Evolutionary conservation across 2,329 filamentous ascomycete genomes (phyloP), one percentile per base, ranked within the genome.

Genomic region (Venturia pyrina): DNA sequence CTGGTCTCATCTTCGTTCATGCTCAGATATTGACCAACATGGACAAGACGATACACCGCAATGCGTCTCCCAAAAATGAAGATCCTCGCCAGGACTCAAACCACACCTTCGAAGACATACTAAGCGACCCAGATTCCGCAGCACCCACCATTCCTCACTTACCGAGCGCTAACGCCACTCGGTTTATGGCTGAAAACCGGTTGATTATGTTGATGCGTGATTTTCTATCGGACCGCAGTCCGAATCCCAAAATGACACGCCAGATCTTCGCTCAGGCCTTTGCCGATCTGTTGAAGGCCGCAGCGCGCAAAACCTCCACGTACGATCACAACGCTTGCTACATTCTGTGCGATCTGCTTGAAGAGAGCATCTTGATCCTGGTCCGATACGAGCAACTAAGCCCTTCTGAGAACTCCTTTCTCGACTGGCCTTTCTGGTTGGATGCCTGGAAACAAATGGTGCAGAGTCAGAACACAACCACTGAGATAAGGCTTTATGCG

Each of bases 391-490:
- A 78, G 75, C 80, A 73, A 72, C 77, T 72, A 71, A 77, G 71
- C 69, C 73, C 66, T 62, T 74, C 72, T 65, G 74, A 68, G 70
- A 82, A 75, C 32, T 70, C 74, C 28, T 82, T 88, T 63, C 76
- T 93, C 50, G 86, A 93, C 74, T 96, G 91, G 89, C 75, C 82
- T 0, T 96, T 97, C 74, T 96, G 92, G 93, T 80, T 95, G 50
- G 83, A 87, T 0, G 91, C 93, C 5, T 93, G 86, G 76, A 86
- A 85, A 75, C 85, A 86, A 73, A 93, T 96, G 80, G 82, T 93
- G 71, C 82, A 87, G 67, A 95, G 91, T 66, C 86, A 93, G 70
- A 96, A 96, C 75, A 93, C 90, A 48, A 90, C 96, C 81, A 95
- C 91, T 0, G 92, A 96, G 75, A 89, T 96, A 68, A 87, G 92